Base-by-base conservation (phyloP, 2,329 filamentous ascomycete species). In the Cadophora luteo-olivacea region DNA sequence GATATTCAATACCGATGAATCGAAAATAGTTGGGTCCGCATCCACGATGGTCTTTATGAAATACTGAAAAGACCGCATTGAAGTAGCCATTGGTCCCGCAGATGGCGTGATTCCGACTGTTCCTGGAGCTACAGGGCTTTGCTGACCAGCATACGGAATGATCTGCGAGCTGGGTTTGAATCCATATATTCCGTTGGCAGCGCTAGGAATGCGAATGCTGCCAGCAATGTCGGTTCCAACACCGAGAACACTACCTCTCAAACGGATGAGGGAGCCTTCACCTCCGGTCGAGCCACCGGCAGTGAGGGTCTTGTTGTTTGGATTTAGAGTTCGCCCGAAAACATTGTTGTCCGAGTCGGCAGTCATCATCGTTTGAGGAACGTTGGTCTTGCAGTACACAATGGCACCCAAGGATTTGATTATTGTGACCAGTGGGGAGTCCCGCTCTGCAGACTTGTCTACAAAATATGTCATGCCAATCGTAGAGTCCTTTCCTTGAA, bases 311-410 rank as follows among this genome's bases (percentile, higher is more conserved):
- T 84, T 80, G 66, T 89, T 89, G 22, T 83, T 77, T 0, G 72
- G 70, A 60, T 71, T 74, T 87, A 88, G 70, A 85, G 87, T 57
- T 81, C 79, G 1, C 3, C 87, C 88, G 70, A 87, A 87, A 48
- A 90, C 75, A 71, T 89, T 84, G 76, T 89, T 90, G 54, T 84
- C 82, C 6, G 82, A 84, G 73, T 90, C 88, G 52, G 86, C 77
- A 7, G 66, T 67, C 68, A 72, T 69, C 24, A 72, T 85, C 0
- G 93, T 96, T 68, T 94, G 91, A 12, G 94, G 94, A 1, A 96
- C 79, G 68, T 94, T 95, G 0, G 94, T 97, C 84, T 97, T 97
- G 73, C 93, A 92, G 77, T 96, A 97, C 0, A 94, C 93, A 2
- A 97, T 85, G 0, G 93, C 93, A 33, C 94, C 92, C 1, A 92